phyloP scores from a whole-genome alignment of 805 yeast species.

The Metschnikowia baotianmanensis region DNA sequence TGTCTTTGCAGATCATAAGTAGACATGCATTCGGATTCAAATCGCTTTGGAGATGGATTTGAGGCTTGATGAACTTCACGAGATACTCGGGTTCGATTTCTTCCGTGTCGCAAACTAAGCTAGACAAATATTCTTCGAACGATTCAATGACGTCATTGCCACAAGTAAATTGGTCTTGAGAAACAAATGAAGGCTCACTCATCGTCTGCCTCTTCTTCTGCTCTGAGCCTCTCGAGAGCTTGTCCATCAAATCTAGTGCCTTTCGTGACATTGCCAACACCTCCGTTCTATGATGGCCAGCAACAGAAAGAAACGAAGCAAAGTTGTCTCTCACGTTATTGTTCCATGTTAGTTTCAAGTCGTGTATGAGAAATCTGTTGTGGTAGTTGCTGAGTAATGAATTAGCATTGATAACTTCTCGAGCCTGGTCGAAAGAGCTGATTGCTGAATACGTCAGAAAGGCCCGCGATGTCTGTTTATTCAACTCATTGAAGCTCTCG shows the following conservation, averaged over 20 bases:
- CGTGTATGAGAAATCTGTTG: conserved; percentile 72
- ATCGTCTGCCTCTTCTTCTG: conserved; percentile 14
- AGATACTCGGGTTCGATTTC: conserved; percentile 56
- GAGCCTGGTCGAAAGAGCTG: conserved; percentile 25
- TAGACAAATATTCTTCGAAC: conserved; percentile 54
- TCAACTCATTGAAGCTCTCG: conserved; percentile 6
- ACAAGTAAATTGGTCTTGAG: conserved; percentile 17
- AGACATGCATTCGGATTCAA: conserved; percentile 47
- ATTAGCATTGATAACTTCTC: conserved; percentile 22
- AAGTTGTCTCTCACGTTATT: conserved; percentile 62
- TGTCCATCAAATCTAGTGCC: conserved; percentile 49
- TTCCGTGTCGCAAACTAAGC: conserved; percentile 34
- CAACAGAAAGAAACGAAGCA: conserved; percentile 51
- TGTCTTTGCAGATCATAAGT: conserved; percentile 54
- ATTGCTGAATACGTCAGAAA: conserved; percentile 32
- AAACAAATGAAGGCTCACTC: conserved; percentile 8
- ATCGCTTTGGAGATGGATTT: conserved; percentile 62
- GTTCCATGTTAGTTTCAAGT: conserved; percentile 78
- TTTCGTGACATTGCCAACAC: conserved; percentile 46
- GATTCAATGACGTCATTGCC: conserved; percentile 39
- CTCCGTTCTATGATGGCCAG: conserved; percentile 42
- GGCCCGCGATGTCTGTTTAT: conserved; percentile 1
- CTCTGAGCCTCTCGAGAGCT: conserved; percentile 28
- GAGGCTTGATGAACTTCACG: conserved; percentile 74
- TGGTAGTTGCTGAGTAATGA: conserved; percentile 41